phyloP scores from a whole-genome alignment of 169 alveolate genomes.

The Miamiensis avidus region DNA sequence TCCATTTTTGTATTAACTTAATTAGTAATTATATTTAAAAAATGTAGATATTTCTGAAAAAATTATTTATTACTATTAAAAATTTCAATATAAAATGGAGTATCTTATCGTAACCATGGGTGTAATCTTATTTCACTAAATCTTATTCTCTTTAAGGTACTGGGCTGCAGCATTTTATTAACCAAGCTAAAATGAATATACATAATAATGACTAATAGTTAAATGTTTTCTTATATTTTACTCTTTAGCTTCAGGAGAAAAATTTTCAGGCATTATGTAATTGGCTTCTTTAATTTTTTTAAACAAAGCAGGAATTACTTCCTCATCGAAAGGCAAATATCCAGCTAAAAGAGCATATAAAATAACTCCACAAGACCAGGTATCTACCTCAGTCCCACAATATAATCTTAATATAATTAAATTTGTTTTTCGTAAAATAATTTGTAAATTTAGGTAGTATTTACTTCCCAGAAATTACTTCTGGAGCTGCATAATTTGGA shows the following conservation, averaged over 20 bases:
- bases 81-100: slow-evolving; percentile 50
- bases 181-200: slow-evolving; percentile 5
- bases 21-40: no score
- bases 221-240: no score
- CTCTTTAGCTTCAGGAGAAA: slow-evolving; percentile 45
- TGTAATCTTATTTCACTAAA: slow-evolving; percentile 51
- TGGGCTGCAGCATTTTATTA: slow-evolving; percentile 43
- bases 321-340: slow-evolving; percentile 59
- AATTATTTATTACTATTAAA: slow-evolving; percentile 22
- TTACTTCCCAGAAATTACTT: slow-evolving; percentile 94
- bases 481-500: slow-evolving; percentile 99
- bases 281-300: slow-evolving; percentile 43
- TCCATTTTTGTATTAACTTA: slow-evolving; percentile 41
- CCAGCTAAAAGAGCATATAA: slow-evolving; percentile 59
- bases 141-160: slow-evolving; percentile 40
- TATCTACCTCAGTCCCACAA: slow-evolving; percentile 62
- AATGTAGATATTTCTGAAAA: no score
- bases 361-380: slow-evolving; percentile 74
- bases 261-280: slow-evolving; percentile 36
- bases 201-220: neutral
- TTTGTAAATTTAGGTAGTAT: no score
- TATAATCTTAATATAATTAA: slow-evolving; percentile 25
- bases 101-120: slow-evolving; percentile 48
- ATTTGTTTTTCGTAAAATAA: no score
- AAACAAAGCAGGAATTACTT: slow-evolving; percentile 37